Evolutionary conservation across 345 rosid genomes (phyloP), one percentile per base, ranked within the genome.

Genomic region (Nasturtium officinale): DNA sequence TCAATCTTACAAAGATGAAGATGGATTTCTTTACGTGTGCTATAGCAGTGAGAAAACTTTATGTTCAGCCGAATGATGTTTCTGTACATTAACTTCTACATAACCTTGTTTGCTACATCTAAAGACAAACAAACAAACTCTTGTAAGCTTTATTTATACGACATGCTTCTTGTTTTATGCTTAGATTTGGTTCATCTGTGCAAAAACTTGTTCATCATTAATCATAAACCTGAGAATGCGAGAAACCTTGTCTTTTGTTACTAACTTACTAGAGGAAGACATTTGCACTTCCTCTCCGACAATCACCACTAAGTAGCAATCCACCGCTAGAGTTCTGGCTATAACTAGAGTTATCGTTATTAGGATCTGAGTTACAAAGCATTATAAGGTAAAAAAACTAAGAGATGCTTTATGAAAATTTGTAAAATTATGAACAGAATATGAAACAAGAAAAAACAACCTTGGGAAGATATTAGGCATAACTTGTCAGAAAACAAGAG

Each of bases 1-100:
- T 21, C 92, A 89, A 75, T 73, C 89, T 43, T 89, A 60, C 82
- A 93, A 86, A 84, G 98, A 90, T 0, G 90, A 87, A 46, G 96
- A 93, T 74, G 98, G 97, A 8, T 93, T 89, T 71, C 85, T 90
- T 33, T 93, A 93, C 76, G 82, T 75, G 79, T 75, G 69, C 57
- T 75, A 75, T 52, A 75, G 74, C 69, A 75, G 69, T 61, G 78
- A 75, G 61, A 75, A 75, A 61, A 61, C 78, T 30, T 75, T 75
- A 0, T 74, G 78, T 32, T 67, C 68, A 67, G 12, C 16, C 65
- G 46, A 25, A 56, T 12, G 4, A 56, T 56, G 69, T 53, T 62
- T 9, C 35, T 46, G 52, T 65, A 45, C 32, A 55, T 46, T 6
- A 33, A 54, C 55, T 55, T 54, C n/a, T 23, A 23, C 42, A 33